Evolutionary conservation across 2,329 filamentous ascomycete species (phyloP).

Genomic region (Epicoccum sorghinum): DNA sequence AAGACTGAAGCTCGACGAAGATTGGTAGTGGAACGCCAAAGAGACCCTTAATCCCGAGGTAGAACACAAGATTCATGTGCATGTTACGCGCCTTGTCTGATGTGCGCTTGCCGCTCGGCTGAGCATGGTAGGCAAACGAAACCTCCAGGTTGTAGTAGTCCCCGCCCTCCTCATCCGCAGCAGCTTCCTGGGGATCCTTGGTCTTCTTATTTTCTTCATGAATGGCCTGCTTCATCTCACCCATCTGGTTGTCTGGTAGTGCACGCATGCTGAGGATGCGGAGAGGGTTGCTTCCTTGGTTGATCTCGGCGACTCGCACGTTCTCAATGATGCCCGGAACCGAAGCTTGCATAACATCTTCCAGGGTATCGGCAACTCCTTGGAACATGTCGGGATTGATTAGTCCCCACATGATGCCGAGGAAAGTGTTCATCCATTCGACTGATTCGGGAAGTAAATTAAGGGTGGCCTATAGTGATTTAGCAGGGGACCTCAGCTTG

Average conservation of each 20-base stretch:
- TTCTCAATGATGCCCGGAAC: conserved; percentile 92
- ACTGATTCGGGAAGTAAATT: conserved; percentile 93
- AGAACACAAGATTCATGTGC: conserved; percentile 96
- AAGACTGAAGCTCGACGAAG: conserved; percentile 84
- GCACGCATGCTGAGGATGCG: conserved; percentile 86
- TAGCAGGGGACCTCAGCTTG: not conserved
- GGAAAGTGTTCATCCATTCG: conserved; percentile 88
- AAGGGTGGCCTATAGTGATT: conserved; percentile 67
- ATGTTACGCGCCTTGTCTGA: conserved; percentile 90
- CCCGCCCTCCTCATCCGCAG: conserved; percentile 87
- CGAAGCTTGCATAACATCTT: conserved; percentile 96
- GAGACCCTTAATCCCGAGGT: conserved; percentile 84
- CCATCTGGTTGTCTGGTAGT: conserved; percentile 80
- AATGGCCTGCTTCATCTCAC: conserved; percentile 81
- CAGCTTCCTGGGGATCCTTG: conserved; percentile 85
- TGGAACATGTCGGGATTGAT: conserved; percentile 95
- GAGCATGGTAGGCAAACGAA: conserved; percentile 88
- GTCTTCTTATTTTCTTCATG: conserved; percentile 78
- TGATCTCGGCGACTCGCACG: conserved; percentile 92
- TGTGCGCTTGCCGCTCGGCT: conserved; percentile 71
- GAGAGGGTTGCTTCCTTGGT: conserved; percentile 89
- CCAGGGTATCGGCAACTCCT: conserved; percentile 88
- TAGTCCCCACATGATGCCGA: conserved; percentile 85
- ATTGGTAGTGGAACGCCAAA: conserved; percentile 89
- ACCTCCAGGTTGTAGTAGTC: conserved; percentile 93